Percentiles rank a stretch among this genome's conserved stretches.
These are phyloP conservation scores for Bryoerythrophyllum caledonicum DNA, from an alignment of 225 moss, liverwort and hornwort species.

Conservation along the genomic window DNA sequence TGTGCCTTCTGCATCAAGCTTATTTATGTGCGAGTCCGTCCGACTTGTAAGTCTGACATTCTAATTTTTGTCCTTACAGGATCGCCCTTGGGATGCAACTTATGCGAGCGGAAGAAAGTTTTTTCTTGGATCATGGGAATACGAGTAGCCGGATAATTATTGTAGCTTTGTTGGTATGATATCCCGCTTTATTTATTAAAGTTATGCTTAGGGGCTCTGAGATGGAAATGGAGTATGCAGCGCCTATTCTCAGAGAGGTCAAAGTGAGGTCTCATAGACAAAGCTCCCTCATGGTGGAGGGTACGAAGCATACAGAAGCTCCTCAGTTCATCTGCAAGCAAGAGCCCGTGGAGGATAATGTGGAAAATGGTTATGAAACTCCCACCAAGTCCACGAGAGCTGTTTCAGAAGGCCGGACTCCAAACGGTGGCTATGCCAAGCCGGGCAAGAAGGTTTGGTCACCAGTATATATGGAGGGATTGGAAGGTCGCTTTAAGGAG, in stretches of 20 bases:
- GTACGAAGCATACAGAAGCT: conserved; percentile 29
- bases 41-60: conserved; percentile 16
- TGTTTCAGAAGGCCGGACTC: conserved; percentile 34
- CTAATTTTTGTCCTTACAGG: conserved; percentile 24
- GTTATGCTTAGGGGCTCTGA: conserved; percentile 38
- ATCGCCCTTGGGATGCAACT: conserved; percentile 16
- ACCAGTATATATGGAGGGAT: conserved; percentile 60
- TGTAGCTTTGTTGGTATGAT: conserved; percentile 29
- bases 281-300: conserved; percentile 54
- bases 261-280: conserved; percentile 56
- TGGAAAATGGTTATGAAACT: conserved; percentile 50
- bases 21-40: conserved; percentile 7
- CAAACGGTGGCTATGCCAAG: conserved; percentile 42
- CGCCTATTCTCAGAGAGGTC: conserved; percentile 49
- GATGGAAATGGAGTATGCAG: conserved; percentile 50
- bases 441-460: conserved; percentile 49
- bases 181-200: conserved; percentile 36
- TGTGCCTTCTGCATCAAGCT: conserved; percentile 11
- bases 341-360: conserved; percentile 50
- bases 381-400: conserved; percentile 40
- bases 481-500: conserved; percentile 74
- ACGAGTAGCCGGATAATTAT: conserved; percentile 32
- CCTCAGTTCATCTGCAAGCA: conserved; percentile 49
- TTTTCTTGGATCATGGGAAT: conserved; percentile 29
- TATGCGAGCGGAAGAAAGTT: conserved; percentile 14